Evolutionary conservation across 2,329 filamentous ascomycete species (phyloP).

Genomic region (Nothomitra cinnamomea): DNA sequence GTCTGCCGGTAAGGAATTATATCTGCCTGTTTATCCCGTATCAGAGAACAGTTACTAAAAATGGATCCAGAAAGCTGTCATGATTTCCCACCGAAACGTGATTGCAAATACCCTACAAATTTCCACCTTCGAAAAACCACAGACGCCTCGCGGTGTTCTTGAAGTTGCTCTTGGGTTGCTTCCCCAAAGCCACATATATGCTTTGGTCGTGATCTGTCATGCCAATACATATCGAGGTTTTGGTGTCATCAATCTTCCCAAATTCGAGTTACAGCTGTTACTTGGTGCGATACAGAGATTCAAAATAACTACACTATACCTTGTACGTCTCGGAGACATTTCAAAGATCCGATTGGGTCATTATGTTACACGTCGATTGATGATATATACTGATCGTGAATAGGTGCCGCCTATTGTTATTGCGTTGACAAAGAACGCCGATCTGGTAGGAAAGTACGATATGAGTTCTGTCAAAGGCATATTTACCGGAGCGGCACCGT

Average conservation of each 20-base stretch:
- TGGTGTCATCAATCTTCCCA: constrained; percentile 52
- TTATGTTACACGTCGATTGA: not conserved
- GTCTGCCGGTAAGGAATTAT: constrained; percentile 41
- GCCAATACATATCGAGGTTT: constrained; percentile 53
- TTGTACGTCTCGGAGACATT: constrained; percentile 31
- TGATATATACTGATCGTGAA: not conserved
- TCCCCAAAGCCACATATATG: constrained; percentile 71
- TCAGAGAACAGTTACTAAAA: not conserved
- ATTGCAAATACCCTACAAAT: constrained; percentile 60
- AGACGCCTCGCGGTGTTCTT: constrained; percentile 19
- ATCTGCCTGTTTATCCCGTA: not conserved
- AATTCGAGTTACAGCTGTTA: constrained; percentile 54
- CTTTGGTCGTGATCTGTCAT: constrained; percentile 53
- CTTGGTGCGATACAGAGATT: constrained; percentile 48
- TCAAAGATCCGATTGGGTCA: not conserved
- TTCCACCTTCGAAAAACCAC: constrained; percentile 30
- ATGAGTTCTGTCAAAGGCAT: constrained; percentile 47
- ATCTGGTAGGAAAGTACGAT: constrained; percentile 48
- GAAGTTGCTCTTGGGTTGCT: constrained; percentile 50
- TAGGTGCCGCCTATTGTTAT: constrained; percentile 72
- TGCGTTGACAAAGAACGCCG: constrained; percentile 48
- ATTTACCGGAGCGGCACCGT: constrained; percentile 63
- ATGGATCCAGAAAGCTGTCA: constrained; percentile 54
- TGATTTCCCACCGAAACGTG: constrained; percentile 65
- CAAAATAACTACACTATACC: constrained; percentile 48